A percentile compares a stretch with the other conserved stretches of the same genome.
Evolutionary conservation across 2,329 filamentous ascomycete species (phyloP).

Genomic region (Diaporthe sp.): DNA sequence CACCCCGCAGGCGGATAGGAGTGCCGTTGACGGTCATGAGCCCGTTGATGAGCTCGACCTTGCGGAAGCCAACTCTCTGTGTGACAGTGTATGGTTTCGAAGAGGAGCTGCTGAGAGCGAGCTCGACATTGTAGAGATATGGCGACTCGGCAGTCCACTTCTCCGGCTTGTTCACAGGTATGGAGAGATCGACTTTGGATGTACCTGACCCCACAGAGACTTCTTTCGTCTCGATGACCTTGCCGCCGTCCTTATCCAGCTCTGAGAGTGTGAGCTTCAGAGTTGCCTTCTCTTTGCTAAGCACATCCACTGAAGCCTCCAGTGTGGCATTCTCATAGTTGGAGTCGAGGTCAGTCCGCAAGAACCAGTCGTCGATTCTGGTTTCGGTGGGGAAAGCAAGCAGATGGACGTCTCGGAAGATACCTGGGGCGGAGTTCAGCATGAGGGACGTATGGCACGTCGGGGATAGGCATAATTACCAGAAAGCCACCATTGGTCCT

Average conservation of each 20-base stretch:
- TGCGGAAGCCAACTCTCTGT: constrained; percentile 74
- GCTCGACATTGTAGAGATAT: constrained; percentile 68
- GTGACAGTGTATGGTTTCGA: constrained; percentile 55
- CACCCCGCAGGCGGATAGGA: constrained; percentile 72
- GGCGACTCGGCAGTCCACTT: constrained; percentile 80
- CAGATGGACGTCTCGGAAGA: constrained; percentile 77
- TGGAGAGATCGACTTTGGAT: constrained; percentile 55
- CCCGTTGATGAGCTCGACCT: constrained; percentile 72
- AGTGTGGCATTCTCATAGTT: constrained; percentile 66
- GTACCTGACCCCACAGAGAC: constrained; percentile 47
- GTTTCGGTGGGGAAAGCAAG: constrained; percentile 66
- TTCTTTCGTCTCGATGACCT: constrained; percentile 47
- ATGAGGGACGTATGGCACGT: background rate
- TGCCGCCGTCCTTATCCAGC: constrained; percentile 52
- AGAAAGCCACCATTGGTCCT: constrained; percentile 78
- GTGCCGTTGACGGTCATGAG: constrained; percentile 74
- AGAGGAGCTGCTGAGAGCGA: constrained; percentile 53
- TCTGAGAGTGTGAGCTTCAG: constrained; percentile 62
- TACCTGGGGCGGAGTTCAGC: constrained; percentile 55
- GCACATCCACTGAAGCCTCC: constrained; percentile 61
- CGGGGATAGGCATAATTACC: constrained; percentile 51
- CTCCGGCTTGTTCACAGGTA: constrained; percentile 66
- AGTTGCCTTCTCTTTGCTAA: constrained; percentile 50
- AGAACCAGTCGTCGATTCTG: constrained; percentile 70
- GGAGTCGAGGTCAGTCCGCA: constrained; percentile 67